Percentiles rank a stretch among this genome's conserved stretches.
phyloP scores from a whole-genome alignment of 306 rosid genomes.

The Neltuma alba region DNA sequence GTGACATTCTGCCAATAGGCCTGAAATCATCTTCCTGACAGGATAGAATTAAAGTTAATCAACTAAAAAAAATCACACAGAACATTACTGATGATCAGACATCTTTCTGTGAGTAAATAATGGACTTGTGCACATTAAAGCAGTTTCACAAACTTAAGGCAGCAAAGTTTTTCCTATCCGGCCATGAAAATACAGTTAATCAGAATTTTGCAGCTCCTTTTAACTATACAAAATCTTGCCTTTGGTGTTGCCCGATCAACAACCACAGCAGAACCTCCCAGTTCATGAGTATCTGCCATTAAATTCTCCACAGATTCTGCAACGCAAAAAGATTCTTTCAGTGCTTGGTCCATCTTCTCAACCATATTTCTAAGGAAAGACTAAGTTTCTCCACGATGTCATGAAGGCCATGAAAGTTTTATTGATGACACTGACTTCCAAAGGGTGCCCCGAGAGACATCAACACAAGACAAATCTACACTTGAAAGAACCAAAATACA shows the following conservation, averaged over 20 bases:
- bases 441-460: background rate
- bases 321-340: constrained; percentile 34
- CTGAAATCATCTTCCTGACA: constrained; percentile 87
- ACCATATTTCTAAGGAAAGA: constrained; percentile 9
- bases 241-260: constrained; percentile 98
- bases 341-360: constrained; percentile 3
- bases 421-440: background rate
- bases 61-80: constrained; percentile 17
- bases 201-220: constrained; percentile 1
- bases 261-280: constrained; percentile 89
- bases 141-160: background rate
- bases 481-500: background rate
- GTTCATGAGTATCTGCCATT: constrained; percentile 91
- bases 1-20: constrained; percentile 75
- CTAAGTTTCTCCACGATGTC: background rate
- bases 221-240: constrained; percentile 54
- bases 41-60: constrained; percentile 31
- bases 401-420: background rate
- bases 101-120: background rate
- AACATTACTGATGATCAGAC: background rate
- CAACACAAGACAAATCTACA: background rate
- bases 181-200: background rate
- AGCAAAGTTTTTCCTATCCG: background rate
- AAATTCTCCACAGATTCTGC: constrained; percentile 91
- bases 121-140: background rate